Conservation (phyloP, 495 filamentous ascomycete species). For the Corynascus novoguineensis region DNA sequence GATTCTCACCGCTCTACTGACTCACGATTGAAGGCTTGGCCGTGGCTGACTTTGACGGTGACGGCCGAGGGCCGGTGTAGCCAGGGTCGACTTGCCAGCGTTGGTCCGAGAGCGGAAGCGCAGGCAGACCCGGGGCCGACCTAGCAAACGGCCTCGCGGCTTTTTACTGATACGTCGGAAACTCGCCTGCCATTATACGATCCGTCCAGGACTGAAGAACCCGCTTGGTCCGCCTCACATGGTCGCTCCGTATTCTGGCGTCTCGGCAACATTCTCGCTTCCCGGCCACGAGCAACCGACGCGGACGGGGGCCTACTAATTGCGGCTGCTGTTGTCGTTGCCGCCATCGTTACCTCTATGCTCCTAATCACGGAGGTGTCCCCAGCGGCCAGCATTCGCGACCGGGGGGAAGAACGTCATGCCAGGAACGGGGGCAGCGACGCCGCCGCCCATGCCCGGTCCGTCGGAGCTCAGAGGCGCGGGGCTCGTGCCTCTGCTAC, state of each 20-base stretch:
- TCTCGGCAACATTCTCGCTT: background rate
- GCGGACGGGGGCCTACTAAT: background rate
- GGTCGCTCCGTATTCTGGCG: no score
- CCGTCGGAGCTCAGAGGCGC: slow-evolving; percentile 25
- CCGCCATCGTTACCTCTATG: background rate
- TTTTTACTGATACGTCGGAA: background rate
- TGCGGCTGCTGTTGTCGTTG: background rate
- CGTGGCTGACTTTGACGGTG: background rate
- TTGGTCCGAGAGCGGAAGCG: background rate
- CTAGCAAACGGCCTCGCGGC: background rate
- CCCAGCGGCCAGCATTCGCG: slow-evolving; percentile 25
- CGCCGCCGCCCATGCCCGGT: slow-evolving; percentile 3
- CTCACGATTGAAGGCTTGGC: background rate
- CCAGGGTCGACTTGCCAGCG: no score
- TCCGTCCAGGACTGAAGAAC: background rate
- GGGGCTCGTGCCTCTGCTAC: slow-evolving; percentile 44
- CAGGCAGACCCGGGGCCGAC: background rate
- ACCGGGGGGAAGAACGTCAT: slow-evolving; percentile 24
- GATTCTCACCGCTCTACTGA: no score
- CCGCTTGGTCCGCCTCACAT: no score
- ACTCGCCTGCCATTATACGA: background rate
- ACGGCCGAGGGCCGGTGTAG: no score
- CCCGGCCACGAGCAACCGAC: background rate
- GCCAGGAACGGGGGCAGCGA: slow-evolving; percentile 13
- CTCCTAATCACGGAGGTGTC: slow-evolving; percentile 36